A percentile compares a stretch with the other conserved stretches of the same genome.
Evolutionary conservation across 345 rosid genomes (phyloP).

Genomic region (Excoecaria cochinchinensis): DNA sequence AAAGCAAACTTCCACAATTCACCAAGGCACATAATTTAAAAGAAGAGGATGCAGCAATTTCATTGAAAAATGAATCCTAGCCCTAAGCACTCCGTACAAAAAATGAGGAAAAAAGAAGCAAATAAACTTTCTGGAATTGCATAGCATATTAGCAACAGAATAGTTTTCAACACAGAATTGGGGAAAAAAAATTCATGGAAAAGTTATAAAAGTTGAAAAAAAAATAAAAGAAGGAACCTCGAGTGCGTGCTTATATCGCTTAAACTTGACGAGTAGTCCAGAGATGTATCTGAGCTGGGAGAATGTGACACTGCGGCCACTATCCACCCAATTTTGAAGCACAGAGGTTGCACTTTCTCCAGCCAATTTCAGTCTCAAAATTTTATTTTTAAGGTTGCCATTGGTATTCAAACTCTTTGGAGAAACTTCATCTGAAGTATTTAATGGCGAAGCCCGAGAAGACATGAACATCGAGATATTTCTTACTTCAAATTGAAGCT

Average conservation of each 20-base stretch:
- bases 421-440: neutral
- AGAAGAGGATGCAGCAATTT: neutral
- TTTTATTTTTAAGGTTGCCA: constrained; percentile 25
- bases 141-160: neutral
- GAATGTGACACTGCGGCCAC: constrained; percentile 37
- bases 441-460: constrained; percentile 22
- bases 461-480: constrained; percentile 26
- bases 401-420: neutral
- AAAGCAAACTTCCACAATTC: neutral
- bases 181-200: neutral
- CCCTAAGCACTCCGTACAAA: neutral
- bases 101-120: neutral
- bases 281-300: constrained; percentile 47
- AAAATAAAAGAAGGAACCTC: constrained; percentile 34
- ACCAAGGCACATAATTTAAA: neutral
- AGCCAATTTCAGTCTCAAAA: constrained; percentile 36
- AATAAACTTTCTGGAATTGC: neutral
- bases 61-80: neutral
- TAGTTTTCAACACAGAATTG: neutral
- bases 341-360: constrained; percentile 27
- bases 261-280: constrained; percentile 32
- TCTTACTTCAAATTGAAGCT: neutral
- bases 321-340: constrained; percentile 38
- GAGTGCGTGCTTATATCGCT: constrained; percentile 48
- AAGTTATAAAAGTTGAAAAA: neutral